Evolutionary conservation across 2,329 filamentous ascomycete genomes (phyloP), one percentile per base, ranked within the genome.

Genomic region (Colletotrichum euphorbiae): DNA sequence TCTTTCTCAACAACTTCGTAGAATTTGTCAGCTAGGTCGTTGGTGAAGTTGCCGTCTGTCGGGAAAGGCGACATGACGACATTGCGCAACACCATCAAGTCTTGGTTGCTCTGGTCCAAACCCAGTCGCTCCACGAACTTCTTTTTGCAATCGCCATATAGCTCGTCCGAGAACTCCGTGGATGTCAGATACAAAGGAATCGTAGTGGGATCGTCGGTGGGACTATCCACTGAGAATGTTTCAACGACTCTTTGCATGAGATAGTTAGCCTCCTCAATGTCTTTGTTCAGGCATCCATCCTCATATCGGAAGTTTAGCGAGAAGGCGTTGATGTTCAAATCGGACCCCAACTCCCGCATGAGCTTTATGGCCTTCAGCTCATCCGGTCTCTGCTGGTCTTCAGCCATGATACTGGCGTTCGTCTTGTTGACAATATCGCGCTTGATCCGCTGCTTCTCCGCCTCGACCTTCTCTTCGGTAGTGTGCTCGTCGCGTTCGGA

Each of bases 31-130:
- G 79, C 80, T 8, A 84, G 60, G 2, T 77, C 74, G 12, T 74
- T 73, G 42, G 82, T 77, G 68, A 84, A 83, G 46, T 78, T 76
- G 1, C 73, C 74, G 15, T 79, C 77, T 2, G 79, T 80, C 0
- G 80, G 79, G 50, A 80, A 83, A 0, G 81, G 80, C 5, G 78
- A 81, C 82, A 85, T 85, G 38, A 83, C 80, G 0, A 84, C 83
- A 28, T 84, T 85, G 8, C 81, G 76, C 8, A 85, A 56, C 1
- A 84, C 82, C 69, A 83, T 80, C 2, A 84, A 71, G 52, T 80
- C 78, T 11, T 80, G 75, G 0, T 73, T 52, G 17, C 75, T 77
- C 5, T 69, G 62, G 0, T 74, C 61, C 0, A 83, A 73, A 0
- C 78, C 78, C 21, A 85, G 77, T 9, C 82, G 74, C 40, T 74